These are phyloP conservation scores for Apophysomyces sp. DNA, from an alignment of 371 early-diverging fungal genomes.

Conservation along the genomic window DNA sequence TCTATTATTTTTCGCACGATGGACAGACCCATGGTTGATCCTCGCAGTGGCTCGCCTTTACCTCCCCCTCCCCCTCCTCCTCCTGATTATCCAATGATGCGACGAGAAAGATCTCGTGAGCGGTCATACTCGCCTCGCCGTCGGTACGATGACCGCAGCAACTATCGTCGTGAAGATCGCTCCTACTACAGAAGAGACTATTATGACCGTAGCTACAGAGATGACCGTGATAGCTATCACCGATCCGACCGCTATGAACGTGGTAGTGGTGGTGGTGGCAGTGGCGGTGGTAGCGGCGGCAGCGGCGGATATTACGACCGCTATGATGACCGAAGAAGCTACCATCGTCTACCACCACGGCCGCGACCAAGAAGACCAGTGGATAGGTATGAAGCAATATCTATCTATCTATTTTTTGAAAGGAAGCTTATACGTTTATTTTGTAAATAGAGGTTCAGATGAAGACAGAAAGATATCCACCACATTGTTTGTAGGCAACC, in stretches of 20 bases:
- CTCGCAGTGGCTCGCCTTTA: conserved; percentile 24
- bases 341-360: conserved; percentile 44
- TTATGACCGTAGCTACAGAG: conserved; percentile 39
- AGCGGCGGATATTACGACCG: conserved; percentile 29
- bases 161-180: conserved; percentile 11
- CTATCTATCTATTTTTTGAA: background rate
- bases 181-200: conserved; percentile 10
- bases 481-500: conserved; percentile 76
- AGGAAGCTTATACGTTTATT: background rate
- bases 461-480: conserved; percentile 64
- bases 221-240: conserved; percentile 35
- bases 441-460: conserved; percentile 51
- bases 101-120: conserved; percentile 41
- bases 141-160: conserved; percentile 22
- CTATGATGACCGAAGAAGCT: conserved; percentile 26
- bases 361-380: conserved; percentile 58
- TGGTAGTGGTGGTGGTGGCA: no score
- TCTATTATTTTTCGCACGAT: background rate
- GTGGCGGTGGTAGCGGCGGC: no score
- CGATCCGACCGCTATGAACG: conserved; percentile 36
- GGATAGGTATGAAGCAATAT: conserved; percentile 42
- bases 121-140: conserved; percentile 52
- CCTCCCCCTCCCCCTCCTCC: conserved; percentile 24
- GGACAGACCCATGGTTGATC: conserved; percentile 11
- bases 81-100: conserved; percentile 23